Evolutionary conservation across 768 basidiomycete genomes (phyloP).

Genomic region (Dentipellis sp.): DNA sequence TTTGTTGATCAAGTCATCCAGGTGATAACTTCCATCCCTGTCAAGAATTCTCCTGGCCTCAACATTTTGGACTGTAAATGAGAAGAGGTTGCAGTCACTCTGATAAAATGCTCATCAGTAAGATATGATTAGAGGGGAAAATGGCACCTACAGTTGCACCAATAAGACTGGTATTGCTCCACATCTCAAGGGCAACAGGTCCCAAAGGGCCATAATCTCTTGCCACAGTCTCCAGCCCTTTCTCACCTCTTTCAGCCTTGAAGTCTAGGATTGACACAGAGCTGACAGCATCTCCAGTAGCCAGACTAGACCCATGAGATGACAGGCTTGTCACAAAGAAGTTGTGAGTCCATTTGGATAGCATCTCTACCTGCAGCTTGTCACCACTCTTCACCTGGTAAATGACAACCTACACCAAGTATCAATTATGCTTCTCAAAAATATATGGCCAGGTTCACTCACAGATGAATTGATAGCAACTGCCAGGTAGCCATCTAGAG

Average conservation of each 20-base stretch:
- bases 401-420: conserved; percentile 15
- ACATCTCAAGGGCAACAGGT: conserved; percentile 57
- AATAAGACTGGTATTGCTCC: conserved; percentile 47
- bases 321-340: conserved; percentile 68
- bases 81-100: conserved; percentile 60
- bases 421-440: not conserved
- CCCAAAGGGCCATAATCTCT: conserved; percentile 71
- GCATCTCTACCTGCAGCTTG: conserved; percentile 30
- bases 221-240: conserved; percentile 35
- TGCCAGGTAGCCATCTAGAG: conserved; percentile 38
- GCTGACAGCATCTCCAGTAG: conserved; percentile 74
- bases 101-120: conserved; percentile 19
- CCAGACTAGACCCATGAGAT: conserved; percentile 40
- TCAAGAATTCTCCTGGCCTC: conserved; percentile 41
- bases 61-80: conserved; percentile 42
- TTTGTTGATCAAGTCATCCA: conserved; percentile 72
- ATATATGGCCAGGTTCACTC: conserved; percentile 18
- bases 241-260: conserved; percentile 25
- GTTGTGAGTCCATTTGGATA: conserved; percentile 71
- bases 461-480: conserved; percentile 76
- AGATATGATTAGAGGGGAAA: not conserved
- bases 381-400: conserved; percentile 40
- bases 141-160: conserved; percentile 59
- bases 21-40: conserved; percentile 58
- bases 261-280: conserved; percentile 67